phyloP scores from a whole-genome alignment of 2,329 filamentous ascomycete species.

The Cadophora gregata region DNA sequence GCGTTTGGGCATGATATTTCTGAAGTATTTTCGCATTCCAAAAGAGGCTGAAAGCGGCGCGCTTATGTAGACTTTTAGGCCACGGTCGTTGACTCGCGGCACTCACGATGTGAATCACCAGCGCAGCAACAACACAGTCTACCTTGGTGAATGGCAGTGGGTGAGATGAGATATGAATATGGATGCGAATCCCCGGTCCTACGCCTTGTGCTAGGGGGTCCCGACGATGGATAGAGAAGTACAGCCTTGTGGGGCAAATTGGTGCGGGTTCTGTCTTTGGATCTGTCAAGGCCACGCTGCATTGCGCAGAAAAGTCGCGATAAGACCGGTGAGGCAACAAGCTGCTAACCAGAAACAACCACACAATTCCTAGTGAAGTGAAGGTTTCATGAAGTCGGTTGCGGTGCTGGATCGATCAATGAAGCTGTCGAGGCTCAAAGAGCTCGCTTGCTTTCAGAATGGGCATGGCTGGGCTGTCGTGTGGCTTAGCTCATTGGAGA shows the following conservation, averaged over 20 bases:
- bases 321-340: background rate
- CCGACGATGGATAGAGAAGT: background rate
- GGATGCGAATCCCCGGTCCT: background rate
- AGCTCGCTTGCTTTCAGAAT: conserved; percentile 1
- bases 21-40: conserved; percentile 13
- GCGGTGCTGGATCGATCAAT: background rate
- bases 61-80: conserved; percentile 11
- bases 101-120: conserved; percentile 5
- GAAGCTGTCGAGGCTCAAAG: background rate
- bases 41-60: conserved; percentile 1
- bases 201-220: conserved; percentile 1
- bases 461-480: background rate
- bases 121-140: background rate
- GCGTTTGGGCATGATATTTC: conserved; percentile 24
- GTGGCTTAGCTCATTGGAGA: background rate
- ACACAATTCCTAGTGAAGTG: background rate
- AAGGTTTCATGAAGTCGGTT: background rate
- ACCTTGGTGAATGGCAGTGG: background rate
- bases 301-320: background rate
- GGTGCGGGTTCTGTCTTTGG: background rate
- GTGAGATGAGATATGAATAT: background rate
- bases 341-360: background rate
- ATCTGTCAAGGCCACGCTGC: conserved; percentile 3
- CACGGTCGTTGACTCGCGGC: background rate
- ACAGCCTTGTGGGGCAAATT: background rate